These are phyloP conservation scores for Nematodospora anomalae DNA, from an alignment of 1,139 yeast genomes.

Conservation along the genomic window DNA sequence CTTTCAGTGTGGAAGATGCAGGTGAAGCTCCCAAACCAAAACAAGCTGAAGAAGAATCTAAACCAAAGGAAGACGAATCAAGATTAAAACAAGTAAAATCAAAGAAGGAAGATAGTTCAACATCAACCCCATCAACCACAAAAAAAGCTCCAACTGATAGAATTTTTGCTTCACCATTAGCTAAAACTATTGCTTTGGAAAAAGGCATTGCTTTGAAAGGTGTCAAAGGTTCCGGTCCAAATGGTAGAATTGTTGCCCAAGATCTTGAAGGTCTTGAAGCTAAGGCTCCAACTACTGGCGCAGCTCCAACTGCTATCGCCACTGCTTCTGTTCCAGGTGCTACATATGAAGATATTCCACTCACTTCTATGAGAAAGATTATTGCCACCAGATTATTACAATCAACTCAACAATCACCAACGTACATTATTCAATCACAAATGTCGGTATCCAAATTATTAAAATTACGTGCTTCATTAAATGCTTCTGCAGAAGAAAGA, in stretches of 20 bases:
- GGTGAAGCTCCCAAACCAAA: conserved; percentile 51
- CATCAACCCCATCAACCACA: conserved; percentile 25
- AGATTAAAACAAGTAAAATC: conserved; percentile 21
- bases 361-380: conserved; percentile 90
- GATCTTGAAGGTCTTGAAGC: conserved; percentile 76
- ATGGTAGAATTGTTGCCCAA: conserved; percentile 87
- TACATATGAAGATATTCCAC: conserved; percentile 76
- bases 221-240: conserved; percentile 90
- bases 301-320: conserved; percentile 45
- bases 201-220: conserved; percentile 85
- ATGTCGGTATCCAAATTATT: conserved; percentile 86
- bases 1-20: conserved; percentile 83
- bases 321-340: conserved; percentile 55
- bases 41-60: conserved; percentile 36
- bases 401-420: conserved; percentile 86
- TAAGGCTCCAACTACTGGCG: conserved; percentile 40
- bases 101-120: conserved; percentile 22
- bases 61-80: conserved; percentile 24
- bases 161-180: conserved; percentile 92
- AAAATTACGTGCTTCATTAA: conserved; percentile 88
- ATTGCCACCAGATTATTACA: conserved; percentile 86
- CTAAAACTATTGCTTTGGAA: conserved; percentile 91
- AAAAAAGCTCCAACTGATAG: conserved; percentile 49
- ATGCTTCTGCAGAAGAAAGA: conserved; percentile 81
- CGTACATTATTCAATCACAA: conserved; percentile 86